Percentiles rank a stretch among this genome's conserved stretches.
Conservation (phyloP, 148 eudicot genomes). For the Cornus suecica region DNA sequence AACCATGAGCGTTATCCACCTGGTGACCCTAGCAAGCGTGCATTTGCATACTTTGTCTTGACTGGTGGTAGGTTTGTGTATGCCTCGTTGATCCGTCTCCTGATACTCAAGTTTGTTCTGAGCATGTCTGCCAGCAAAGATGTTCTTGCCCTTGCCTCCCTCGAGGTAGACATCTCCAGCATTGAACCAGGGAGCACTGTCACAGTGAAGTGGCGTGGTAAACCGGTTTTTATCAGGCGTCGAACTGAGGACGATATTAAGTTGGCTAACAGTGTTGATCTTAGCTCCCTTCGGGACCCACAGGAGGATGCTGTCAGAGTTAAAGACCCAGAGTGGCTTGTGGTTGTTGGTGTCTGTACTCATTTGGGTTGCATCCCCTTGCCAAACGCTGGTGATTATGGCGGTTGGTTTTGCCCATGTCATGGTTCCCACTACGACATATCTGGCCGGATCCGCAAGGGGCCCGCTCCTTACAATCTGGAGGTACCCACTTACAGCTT, state of each 20-base stretch:
- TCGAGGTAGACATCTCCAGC: conserved; percentile 34
- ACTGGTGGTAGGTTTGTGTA: conserved; percentile 37
- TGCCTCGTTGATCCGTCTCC: conserved; percentile 31
- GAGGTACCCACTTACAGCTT: conserved; percentile 35
- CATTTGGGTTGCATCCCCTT: conserved; percentile 33
- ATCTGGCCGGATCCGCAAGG: conserved; percentile 36
- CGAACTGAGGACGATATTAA: conserved; percentile 30
- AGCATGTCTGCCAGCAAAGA: conserved; percentile 39
- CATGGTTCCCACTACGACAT: conserved; percentile 31
- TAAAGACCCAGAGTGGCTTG: conserved; percentile 33
- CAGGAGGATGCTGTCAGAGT: conserved; percentile 31
- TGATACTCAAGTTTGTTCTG: conserved; percentile 29
- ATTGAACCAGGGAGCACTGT: conserved; percentile 29
- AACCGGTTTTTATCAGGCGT: conserved; percentile 35
- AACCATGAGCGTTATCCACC: conserved; percentile 34
- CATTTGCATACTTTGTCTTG: conserved; percentile 30
- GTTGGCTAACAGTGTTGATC: conserved; percentile 29
- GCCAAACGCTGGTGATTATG: conserved; percentile 34
- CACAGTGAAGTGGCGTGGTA: conserved; percentile 31
- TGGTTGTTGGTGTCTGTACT: conserved; percentile 31
- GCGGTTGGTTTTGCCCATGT: conserved; percentile 41
- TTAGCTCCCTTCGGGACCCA: conserved; percentile 26
- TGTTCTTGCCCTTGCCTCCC: conserved; percentile 32
- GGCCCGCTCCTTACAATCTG: conserved; percentile 32
- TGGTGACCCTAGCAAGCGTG: conserved; percentile 35